Conservation (phyloP, 1,139 yeast genomes). For the Yamadazyma dushanensis region DNA sequence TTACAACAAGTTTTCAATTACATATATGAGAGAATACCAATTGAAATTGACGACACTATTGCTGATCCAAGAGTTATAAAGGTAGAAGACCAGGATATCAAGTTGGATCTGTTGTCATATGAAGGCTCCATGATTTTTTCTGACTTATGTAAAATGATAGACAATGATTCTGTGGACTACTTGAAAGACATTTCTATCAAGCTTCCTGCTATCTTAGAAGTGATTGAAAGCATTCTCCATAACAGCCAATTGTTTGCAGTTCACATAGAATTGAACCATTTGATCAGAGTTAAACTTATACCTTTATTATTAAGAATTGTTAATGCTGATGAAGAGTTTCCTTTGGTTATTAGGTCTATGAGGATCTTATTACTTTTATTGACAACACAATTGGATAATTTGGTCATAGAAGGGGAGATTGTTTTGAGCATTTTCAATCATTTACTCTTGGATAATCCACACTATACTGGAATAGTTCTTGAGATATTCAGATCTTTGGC, state of each 20-base stretch:
- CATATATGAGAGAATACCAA: conserved; percentile 62
- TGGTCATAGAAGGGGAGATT: conserved; percentile 79
- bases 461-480: conserved; percentile 74
- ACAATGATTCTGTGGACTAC: conserved; percentile 54
- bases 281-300: conserved; percentile 65
- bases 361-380: conserved; percentile 66
- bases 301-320: conserved; percentile 71
- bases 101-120: conserved; percentile 53
- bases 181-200: conserved; percentile 53
- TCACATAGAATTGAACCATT: conserved; percentile 63
- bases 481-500: conserved; percentile 69
- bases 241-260: conserved; percentile 56
- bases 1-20: conserved; percentile 79
- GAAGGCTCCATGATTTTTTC: conserved; percentile 70
- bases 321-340: conserved; percentile 59
- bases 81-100: conserved; percentile 7
- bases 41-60: conserved; percentile 7
- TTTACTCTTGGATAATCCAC: conserved; percentile 36
- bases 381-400: conserved; percentile 55
- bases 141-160: conserved; percentile 72
- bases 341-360: conserved; percentile 70
- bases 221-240: conserved; percentile 66
- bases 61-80: conserved; percentile 5
- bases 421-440: conserved; percentile 74
- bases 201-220: conserved; percentile 72